Evolutionary conservation across 805 yeast species (phyloP).

Genomic region (Saccharomyces kudriavzevii): DNA sequence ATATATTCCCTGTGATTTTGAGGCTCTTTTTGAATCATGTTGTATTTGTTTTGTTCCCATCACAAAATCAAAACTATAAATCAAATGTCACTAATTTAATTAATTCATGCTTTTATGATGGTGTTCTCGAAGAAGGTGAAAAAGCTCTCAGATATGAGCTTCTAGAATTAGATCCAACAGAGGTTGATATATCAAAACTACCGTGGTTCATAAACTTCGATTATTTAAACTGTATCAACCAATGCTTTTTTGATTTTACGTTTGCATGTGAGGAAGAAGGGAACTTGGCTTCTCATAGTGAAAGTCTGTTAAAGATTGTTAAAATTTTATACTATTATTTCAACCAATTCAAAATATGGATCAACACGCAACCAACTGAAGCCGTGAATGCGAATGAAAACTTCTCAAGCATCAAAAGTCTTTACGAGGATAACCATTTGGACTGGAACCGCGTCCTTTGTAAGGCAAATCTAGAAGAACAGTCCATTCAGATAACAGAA

Average conservation of each 20-base stretch:
- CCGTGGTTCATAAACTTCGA: constrained; percentile 45
- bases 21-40: constrained; percentile 18
- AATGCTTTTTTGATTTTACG: constrained; percentile 31
- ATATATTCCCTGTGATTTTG: constrained; percentile 22
- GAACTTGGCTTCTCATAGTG: constrained; percentile 1
- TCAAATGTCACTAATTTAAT: constrained; percentile 17
- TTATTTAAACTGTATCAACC: constrained; percentile 35
- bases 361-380: constrained; percentile 9
- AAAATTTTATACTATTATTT: constrained; percentile 37
- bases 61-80: constrained; percentile 10
- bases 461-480: constrained; percentile 39
- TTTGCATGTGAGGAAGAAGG: constrained; percentile 13
- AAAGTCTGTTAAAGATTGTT: constrained; percentile 30
- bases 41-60: neutral
- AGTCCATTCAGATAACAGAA: constrained; percentile 58
- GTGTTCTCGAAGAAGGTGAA: constrained; percentile 36
- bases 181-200: constrained; percentile 20
- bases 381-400: constrained; percentile 13
- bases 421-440: constrained; percentile 22
- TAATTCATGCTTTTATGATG: constrained; percentile 21
- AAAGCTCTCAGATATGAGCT: constrained; percentile 27
- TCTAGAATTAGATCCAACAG: constrained; percentile 29
- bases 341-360: constrained; percentile 32
- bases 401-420: constrained; percentile 27
- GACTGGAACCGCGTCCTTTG: constrained; percentile 57